A percentile compares a stretch with the other conserved stretches of the same genome.
Conservation (phyloP, 2,329 filamentous ascomycete species). For the Aureobasidium sp. region DNA sequence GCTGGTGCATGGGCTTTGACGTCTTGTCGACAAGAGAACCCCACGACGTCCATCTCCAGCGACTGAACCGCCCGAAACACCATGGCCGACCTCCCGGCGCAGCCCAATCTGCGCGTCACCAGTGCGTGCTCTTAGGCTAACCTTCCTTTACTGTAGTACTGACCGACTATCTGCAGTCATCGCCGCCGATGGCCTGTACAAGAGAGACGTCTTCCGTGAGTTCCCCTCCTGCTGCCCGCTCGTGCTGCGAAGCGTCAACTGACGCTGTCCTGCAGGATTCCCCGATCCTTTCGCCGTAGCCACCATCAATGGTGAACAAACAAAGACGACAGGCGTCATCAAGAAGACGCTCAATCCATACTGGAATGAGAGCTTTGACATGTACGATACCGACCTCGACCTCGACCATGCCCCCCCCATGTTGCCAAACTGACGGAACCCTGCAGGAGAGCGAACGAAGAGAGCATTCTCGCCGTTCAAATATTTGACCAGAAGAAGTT, state of each 20-base stretch:
- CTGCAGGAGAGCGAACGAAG: constrained; percentile 76
- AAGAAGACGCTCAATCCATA: constrained; percentile 99
- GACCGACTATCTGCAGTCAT: constrained; percentile 59
- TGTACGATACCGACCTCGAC: constrained; percentile 53
- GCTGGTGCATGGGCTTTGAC: not conserved
- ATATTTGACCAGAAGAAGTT: constrained; percentile 99
- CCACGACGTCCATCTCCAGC: not conserved
- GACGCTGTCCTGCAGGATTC: constrained; percentile 57
- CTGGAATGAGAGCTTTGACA: constrained; percentile 98
- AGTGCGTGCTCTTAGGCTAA: constrained; percentile 51
- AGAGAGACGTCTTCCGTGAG: constrained; percentile 98
- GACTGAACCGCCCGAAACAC: constrained; percentile 5
- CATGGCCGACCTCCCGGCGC: constrained; percentile 42
- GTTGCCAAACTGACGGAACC: constrained; percentile 8
- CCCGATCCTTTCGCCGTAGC: constrained; percentile 97
- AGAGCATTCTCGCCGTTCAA: constrained; percentile 93
- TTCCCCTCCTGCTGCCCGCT: constrained; percentile 24
- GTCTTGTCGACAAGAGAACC: not conserved
- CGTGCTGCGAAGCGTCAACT: constrained; percentile 9
- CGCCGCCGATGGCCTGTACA: constrained; percentile 95
- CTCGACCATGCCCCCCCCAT: too few species aligned
- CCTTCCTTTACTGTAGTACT: not conserved
- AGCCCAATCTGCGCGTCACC: constrained; percentile 83
- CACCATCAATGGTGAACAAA: constrained; percentile 96
- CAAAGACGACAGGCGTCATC: constrained; percentile 92